Conservation (phyloP, 768 basidiomycete species). For the Mycena galopus region DNA sequence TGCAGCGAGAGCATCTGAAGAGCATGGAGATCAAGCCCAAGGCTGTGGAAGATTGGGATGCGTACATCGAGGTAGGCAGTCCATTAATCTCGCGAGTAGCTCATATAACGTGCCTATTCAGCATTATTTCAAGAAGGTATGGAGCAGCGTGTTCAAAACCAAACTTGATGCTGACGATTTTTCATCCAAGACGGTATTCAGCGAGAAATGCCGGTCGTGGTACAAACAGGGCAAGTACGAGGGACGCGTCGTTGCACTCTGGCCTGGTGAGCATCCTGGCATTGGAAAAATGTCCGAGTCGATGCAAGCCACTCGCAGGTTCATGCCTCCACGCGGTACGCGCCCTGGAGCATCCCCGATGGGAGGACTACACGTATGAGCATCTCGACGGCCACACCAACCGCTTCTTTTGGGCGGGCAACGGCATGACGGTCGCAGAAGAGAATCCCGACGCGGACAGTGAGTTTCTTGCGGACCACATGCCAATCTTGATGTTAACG, state of each 20-base stretch:
- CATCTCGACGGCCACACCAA: constrained; percentile 57
- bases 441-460: constrained; percentile 53
- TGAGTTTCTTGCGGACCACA: constrained; percentile 37
- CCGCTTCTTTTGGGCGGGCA: constrained; percentile 70
- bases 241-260: constrained; percentile 69
- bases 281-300: neutral
- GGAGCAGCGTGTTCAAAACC: constrained; percentile 53
- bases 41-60: constrained; percentile 74
- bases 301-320: constrained; percentile 47
- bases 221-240: constrained; percentile 73
- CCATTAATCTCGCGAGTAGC: neutral
- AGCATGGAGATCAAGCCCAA: constrained; percentile 70
- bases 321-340: constrained; percentile 65
- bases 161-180: neutral
- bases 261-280: constrained; percentile 60
- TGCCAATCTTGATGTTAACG: neutral
- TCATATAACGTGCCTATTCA: constrained; percentile 4
- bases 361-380: constrained; percentile 75
- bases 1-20: constrained; percentile 73
- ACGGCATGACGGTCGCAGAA: constrained; percentile 70
- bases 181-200: constrained; percentile 65
- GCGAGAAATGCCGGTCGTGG: constrained; percentile 72
- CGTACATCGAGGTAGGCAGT: constrained; percentile 63
- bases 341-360: constrained; percentile 66
- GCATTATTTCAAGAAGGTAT: constrained; percentile 43